Conservation (phyloP, 208 protist genomes). For the Sergeia podlipaevii region DNA sequence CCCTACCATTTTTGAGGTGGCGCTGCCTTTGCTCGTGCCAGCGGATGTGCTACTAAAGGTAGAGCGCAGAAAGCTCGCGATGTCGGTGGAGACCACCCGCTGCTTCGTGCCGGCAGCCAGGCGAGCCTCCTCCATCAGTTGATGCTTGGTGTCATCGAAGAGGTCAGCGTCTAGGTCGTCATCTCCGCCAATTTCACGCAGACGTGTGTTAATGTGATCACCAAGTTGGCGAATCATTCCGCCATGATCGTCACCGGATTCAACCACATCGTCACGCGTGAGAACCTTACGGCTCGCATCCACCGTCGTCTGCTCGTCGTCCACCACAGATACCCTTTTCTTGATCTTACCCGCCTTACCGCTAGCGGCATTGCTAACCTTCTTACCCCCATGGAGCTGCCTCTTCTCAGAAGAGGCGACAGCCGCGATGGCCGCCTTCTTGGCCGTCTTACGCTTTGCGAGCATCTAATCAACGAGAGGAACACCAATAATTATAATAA, state of each 20-base stretch:
- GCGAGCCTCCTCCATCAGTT: conserved; percentile 73
- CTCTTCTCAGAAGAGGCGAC: background rate
- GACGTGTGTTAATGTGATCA: conserved; percentile 81
- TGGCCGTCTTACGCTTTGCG: conserved; percentile 57
- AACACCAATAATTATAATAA: conserved; percentile 2
- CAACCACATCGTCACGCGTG: conserved; percentile 19
- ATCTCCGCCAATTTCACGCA: conserved; percentile 63
- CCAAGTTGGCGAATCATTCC: conserved; percentile 61
- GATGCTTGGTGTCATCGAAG: conserved; percentile 63
- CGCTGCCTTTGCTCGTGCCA: background rate
- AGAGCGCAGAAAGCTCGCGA: conserved; percentile 33
- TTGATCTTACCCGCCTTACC: no score
- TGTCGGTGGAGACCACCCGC: conserved; percentile 45
- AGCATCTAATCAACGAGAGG: conserved; percentile 31
- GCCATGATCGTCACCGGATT: conserved; percentile 15
- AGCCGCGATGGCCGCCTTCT: conserved; percentile 30
- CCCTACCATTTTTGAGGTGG: background rate
- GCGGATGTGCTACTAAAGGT: background rate
- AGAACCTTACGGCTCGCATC: background rate
- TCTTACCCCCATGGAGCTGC: background rate
- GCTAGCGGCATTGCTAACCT: background rate
- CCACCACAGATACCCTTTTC: no score
- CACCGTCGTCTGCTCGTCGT: background rate
- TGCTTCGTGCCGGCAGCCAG: conserved; percentile 71
- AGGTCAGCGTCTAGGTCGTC: conserved; percentile 76